These are phyloP conservation scores for Macrolepiota dolichaula DNA, from an alignment of 768 basidiomycete genomes.

Conservation along the genomic window DNA sequence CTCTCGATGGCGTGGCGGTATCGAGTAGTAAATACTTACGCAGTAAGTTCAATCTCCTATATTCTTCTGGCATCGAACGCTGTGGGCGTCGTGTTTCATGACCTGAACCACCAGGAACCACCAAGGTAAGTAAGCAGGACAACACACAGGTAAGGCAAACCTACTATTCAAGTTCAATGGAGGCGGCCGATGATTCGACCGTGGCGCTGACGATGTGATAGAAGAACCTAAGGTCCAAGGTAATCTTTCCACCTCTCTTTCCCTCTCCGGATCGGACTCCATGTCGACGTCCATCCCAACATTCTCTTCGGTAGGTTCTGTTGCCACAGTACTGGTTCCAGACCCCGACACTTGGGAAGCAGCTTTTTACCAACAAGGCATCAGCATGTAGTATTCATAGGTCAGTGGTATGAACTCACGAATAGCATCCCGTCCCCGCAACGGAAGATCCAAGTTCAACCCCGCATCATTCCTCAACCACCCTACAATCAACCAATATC, in stretches of 20 bases:
- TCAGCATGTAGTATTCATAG: not conserved
- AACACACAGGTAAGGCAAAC: not conserved
- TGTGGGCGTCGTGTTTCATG: not conserved
- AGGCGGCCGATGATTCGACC: not conserved
- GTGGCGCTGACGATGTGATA: not conserved
- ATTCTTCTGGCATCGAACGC: not conserved
- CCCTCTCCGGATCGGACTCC: constrained; percentile 11
- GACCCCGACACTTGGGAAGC: not conserved
- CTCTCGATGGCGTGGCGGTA: too few species aligned
- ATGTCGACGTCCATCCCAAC: constrained; percentile 6
- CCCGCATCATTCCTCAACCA: not conserved
- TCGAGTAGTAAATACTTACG: not conserved
- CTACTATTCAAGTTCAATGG: not conserved
- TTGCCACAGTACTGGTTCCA: not conserved
- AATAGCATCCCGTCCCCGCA: not conserved
- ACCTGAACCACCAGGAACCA: not conserved
- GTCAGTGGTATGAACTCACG: not conserved
- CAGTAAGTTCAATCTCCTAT: not conserved
- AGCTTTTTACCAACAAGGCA: too few species aligned
- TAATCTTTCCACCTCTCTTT: constrained; percentile 8
- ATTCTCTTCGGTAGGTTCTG: not conserved
- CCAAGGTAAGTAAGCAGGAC: not conserved
- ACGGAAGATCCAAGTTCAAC: not conserved
- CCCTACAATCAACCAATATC: not conserved
- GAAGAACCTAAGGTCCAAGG: constrained; percentile 7